phyloP scores from a whole-genome alignment of 1,284 basidiomycete genomes.

The Tremellales sp. region DNA sequence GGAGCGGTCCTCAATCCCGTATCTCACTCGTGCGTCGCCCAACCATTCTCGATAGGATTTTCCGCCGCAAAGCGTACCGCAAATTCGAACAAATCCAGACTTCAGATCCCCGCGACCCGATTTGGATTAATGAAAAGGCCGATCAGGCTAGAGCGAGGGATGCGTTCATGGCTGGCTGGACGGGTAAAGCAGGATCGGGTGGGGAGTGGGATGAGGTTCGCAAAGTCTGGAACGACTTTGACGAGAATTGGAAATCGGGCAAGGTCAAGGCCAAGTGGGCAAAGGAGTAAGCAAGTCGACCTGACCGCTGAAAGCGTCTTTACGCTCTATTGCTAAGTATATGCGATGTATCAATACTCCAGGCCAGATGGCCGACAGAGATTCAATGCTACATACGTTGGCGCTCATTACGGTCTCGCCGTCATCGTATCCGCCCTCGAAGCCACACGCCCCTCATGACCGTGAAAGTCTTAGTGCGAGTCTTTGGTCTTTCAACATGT shows the following conservation, averaged over 20 bases:
- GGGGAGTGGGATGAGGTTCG: background rate
- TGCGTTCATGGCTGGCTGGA: conserved; percentile 3
- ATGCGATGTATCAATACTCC: too few relatives aligned
- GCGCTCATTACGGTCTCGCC: too few relatives aligned
- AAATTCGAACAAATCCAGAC: background rate
- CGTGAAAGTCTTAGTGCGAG: too few relatives aligned
- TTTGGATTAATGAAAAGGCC: conserved; percentile 23
- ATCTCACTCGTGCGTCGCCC: too few relatives aligned
- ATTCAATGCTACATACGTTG: too few relatives aligned
- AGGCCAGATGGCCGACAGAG: too few relatives aligned
- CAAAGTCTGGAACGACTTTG: background rate
- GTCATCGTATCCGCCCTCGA: too few relatives aligned
- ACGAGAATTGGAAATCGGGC: background rate
- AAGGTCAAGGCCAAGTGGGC: background rate
- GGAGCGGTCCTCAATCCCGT: too few relatives aligned
- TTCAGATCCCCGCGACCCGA: conserved; percentile 7
- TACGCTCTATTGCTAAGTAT: too few relatives aligned
- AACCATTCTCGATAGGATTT: background rate
- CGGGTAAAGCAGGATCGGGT: background rate
- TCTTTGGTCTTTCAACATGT: too few relatives aligned
- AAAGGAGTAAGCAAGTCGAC: conserved; percentile 3
- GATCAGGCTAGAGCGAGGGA: conserved; percentile 22
- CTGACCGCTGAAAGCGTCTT: too few relatives aligned
- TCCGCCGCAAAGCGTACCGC: background rate
- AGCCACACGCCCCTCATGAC: too few relatives aligned